Evolutionary conservation across 2,329 filamentous ascomycete species (phyloP).

Genomic region (Nemania diffusa): DNA sequence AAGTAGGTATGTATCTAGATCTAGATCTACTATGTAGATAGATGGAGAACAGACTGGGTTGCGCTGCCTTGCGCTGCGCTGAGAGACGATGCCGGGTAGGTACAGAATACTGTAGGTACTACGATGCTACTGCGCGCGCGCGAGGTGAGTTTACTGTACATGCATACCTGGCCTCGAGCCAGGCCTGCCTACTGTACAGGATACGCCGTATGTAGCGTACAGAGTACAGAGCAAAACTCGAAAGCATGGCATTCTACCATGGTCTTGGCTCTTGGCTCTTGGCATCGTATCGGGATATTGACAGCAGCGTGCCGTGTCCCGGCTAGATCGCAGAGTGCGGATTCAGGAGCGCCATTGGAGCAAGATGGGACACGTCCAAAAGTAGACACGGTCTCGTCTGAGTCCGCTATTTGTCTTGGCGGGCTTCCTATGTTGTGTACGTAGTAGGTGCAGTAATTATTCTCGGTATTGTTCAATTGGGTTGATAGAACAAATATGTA

Average conservation of each 20-base stretch:
- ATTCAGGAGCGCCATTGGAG: constrained; percentile 7
- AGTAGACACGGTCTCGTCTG: constrained; percentile 13
- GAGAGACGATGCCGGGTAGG: no score
- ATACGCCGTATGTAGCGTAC: no score
- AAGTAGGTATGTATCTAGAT: no score
- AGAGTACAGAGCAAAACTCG: no score
- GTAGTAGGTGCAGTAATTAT: not conserved
- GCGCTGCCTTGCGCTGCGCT: constrained; percentile 8
- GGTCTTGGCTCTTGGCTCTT: constrained; percentile 29
- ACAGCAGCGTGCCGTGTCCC: constrained; percentile 10
- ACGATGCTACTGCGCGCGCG: no score
- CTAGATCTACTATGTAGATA: no score
- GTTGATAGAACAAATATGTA: no score
- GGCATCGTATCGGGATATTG: constrained; percentile 30
- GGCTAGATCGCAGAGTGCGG: constrained; percentile 9
- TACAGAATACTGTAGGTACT: no score
- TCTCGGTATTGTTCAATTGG: not conserved
- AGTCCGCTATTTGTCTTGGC: constrained; percentile 27
- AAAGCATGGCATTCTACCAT: not conserved
- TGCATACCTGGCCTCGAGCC: no score
- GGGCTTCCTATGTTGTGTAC: not conserved
- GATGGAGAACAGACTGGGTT: constrained; percentile 12
- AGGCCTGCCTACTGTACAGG: no score
- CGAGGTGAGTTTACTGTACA: no score
- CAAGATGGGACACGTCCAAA: constrained; percentile 24